Conservation (phyloP, 108 stramenopile genomes). For the Cyclotella cryptica region DNA sequence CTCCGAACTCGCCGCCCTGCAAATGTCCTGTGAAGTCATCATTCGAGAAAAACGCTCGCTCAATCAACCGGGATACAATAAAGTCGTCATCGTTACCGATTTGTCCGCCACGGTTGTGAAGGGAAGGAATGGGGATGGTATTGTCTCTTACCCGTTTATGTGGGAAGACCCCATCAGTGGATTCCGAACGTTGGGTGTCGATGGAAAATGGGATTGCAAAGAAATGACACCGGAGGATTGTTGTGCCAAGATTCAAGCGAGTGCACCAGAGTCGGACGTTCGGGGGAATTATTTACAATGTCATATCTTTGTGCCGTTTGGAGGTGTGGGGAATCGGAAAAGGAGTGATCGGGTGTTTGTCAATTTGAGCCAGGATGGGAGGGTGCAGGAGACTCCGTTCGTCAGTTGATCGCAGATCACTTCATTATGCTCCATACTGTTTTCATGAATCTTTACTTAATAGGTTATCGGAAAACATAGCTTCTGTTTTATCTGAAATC, state of each 20-base stretch:
- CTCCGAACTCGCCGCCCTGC: conserved; percentile 3
- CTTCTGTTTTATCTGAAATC: no score
- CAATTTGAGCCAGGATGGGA: conserved; percentile 21
- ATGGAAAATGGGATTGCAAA: conserved; percentile 32
- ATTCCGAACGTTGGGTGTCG: conserved; percentile 10
- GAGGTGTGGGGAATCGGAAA: conserved; percentile 23
- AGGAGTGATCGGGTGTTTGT: conserved; percentile 21
- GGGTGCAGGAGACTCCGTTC: conserved; percentile 14
- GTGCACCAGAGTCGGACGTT: conserved; percentile 18
- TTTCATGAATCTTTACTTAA: background rate
- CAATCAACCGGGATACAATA: conserved; percentile 27
- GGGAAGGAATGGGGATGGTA: conserved; percentile 28
- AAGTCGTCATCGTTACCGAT: conserved; percentile 33
- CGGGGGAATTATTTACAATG: conserved; percentile 24
- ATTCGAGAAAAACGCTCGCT: conserved; percentile 28
- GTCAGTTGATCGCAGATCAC: background rate
- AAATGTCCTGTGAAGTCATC: conserved; percentile 18
- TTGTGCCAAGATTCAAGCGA: conserved; percentile 18
- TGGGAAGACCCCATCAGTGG: conserved; percentile 22
- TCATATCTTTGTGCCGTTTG: conserved; percentile 35
- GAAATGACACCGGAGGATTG: conserved; percentile 14
- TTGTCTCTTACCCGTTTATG: conserved; percentile 25
- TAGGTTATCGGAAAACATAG: no score
- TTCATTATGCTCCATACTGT: background rate
- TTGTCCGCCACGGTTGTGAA: conserved; percentile 8